Percentiles rank a stretch among this genome's conserved stretches.
Evolutionary conservation across 352 stramenopile species (phyloP).

Genomic region (Globisporangium mamillatum): DNA sequence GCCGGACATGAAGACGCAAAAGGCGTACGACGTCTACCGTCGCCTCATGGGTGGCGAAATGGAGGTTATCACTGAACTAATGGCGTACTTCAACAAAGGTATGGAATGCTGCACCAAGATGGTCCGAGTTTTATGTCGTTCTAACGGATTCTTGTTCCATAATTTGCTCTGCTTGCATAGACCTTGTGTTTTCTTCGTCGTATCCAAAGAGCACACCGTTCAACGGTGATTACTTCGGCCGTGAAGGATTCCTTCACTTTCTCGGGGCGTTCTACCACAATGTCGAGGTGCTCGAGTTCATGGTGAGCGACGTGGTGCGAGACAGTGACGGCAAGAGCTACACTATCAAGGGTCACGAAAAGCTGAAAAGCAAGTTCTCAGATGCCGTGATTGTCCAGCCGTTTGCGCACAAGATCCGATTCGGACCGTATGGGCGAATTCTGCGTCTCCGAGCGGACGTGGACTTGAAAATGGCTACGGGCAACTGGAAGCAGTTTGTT

Average conservation of each 20-base stretch:
- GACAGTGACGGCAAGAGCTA: slow-evolving; percentile 66
- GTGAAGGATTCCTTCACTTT: slow-evolving; percentile 80
- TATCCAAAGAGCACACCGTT: slow-evolving; percentile 82
- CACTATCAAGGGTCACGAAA: slow-evolving; percentile 78
- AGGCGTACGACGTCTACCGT: slow-evolving; percentile 74
- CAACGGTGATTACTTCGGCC: slow-evolving; percentile 80
- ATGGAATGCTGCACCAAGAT: background rate
- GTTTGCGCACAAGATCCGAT: slow-evolving; percentile 74
- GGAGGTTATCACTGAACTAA: slow-evolving; percentile 50
- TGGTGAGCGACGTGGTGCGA: slow-evolving; percentile 58
- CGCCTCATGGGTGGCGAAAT: slow-evolving; percentile 62
- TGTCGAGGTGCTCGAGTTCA: slow-evolving; percentile 79
- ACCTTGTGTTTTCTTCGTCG: slow-evolving; percentile 82
- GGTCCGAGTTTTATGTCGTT: too few relatives aligned
- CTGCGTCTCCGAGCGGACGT: slow-evolving; percentile 78
- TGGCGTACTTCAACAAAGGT: slow-evolving; percentile 88
- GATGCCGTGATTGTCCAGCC: slow-evolving; percentile 65
- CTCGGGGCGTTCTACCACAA: slow-evolving; percentile 70
- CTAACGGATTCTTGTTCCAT: too few relatives aligned
- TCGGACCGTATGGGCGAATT: slow-evolving; percentile 79
- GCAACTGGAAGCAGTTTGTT: slow-evolving; percentile 78
- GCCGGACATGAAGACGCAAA: slow-evolving; percentile 75
- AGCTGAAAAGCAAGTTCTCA: slow-evolving; percentile 78
- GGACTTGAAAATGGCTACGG: slow-evolving; percentile 64
- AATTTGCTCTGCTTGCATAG: slow-evolving; percentile 15